phyloP scores from a whole-genome alignment of 1,284 basidiomycete genomes.

The Sporisorium graminicola region DNA sequence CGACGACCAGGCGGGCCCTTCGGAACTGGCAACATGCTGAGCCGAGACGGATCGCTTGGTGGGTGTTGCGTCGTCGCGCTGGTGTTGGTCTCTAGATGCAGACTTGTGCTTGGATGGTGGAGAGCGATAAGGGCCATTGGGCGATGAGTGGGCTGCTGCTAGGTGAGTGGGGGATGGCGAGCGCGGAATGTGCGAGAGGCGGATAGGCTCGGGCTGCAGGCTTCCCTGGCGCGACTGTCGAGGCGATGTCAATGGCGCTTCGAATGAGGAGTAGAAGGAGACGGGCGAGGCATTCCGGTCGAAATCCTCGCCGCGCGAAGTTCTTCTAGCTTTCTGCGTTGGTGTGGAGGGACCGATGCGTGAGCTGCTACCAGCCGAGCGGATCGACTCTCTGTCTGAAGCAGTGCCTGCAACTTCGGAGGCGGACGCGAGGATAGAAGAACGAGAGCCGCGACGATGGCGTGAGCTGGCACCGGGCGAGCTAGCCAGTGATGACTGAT shows the following conservation, averaged over 20 bases:
- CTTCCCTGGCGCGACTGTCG: constrained; percentile 28
- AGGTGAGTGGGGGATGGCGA: not conserved
- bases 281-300: constrained; percentile 34
- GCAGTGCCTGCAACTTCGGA: constrained; percentile 21
- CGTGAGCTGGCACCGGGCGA: constrained; percentile 19
- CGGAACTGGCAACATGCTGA: not conserved
- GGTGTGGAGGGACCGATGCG: constrained; percentile 24
- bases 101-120: constrained; percentile 1
- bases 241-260: constrained; percentile 24
- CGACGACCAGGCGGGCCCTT: not conserved
- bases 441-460: constrained; percentile 43
- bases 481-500: constrained; percentile 3
- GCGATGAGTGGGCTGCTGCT: not conserved
- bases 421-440: constrained; percentile 42
- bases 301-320: constrained; percentile 16
- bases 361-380: constrained; percentile 33
- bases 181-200: not conserved
- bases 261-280: constrained; percentile 41
- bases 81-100: not conserved
- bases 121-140: not conserved
- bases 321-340: constrained; percentile 13
- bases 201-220: constrained; percentile 13
- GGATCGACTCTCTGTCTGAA: constrained; percentile 38
- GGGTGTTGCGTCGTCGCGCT: not conserved
- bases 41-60: not conserved